Evolutionary conservation across 2,329 filamentous ascomycete genomes (phyloP).

Genomic region (Berkeleyomyces rouxiae): DNA sequence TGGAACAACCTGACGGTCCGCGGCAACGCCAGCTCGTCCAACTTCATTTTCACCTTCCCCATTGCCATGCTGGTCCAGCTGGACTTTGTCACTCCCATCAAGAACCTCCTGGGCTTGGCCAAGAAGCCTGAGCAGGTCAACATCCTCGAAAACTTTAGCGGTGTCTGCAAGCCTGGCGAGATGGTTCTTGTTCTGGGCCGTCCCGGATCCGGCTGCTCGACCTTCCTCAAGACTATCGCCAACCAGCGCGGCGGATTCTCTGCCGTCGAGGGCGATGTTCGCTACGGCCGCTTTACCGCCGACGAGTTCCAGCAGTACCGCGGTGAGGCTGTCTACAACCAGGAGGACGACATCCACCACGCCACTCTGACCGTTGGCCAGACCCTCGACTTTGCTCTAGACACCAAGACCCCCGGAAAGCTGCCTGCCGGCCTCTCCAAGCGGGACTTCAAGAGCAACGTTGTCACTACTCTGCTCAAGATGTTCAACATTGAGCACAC

Average conservation of each 20-base stretch:
- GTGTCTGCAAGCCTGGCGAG: conserved; percentile 61
- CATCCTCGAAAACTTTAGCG: conserved; percentile 55
- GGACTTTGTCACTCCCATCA: conserved; percentile 51
- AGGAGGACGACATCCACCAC: conserved; percentile 74
- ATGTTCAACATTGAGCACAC: conserved; percentile 95
- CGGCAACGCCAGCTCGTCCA: conserved; percentile 57
- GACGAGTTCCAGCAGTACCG: conserved; percentile 59
- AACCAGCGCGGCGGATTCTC: conserved; percentile 47
- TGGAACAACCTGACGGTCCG: conserved; percentile 66
- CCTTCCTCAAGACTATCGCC: conserved; percentile 50
- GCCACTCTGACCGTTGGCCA: conserved; percentile 76
- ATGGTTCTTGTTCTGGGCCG: conserved; percentile 74
- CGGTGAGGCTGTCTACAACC: conserved; percentile 72
- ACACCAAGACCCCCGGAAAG: conserved; percentile 71
- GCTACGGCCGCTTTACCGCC: conserved; percentile 58
- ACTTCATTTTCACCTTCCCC: conserved; percentile 59
- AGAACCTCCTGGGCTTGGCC: conserved; percentile 45
- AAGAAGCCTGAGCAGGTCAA: conserved; percentile 55
- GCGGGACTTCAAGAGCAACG: conserved; percentile 56
- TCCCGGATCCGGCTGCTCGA: conserved; percentile 57
- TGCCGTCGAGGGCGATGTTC: conserved; percentile 47
- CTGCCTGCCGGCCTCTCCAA: conserved; percentile 58
- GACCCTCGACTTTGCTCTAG: conserved; percentile 69
- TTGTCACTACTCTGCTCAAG: conserved; percentile 59
- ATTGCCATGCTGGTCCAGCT: conserved; percentile 63